phyloP scores from a whole-genome alignment of 768 basidiomycete genomes.

The Termitomyces sp. region DNA sequence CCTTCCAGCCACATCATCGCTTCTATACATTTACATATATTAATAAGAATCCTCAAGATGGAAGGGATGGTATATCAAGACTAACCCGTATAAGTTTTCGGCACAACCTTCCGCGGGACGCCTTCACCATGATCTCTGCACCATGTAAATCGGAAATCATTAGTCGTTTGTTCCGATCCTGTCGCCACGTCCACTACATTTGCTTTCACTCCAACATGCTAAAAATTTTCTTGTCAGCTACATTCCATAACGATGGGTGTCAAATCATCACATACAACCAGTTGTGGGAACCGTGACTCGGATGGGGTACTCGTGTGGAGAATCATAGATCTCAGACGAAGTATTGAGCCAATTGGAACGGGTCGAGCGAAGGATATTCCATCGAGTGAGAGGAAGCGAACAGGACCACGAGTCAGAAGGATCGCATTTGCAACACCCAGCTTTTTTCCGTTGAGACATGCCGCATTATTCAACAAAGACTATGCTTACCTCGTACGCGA shows the following conservation, averaged over 20 bases:
- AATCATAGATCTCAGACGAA: constrained; percentile 70
- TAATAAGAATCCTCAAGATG: constrained; percentile 7
- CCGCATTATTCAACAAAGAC: background rate
- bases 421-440: constrained; percentile 73
- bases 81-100: constrained; percentile 69
- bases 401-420: constrained; percentile 62
- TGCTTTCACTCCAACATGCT: constrained; percentile 74
- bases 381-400: constrained; percentile 77
- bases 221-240: constrained; percentile 5
- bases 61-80: background rate
- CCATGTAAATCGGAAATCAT: constrained; percentile 79
- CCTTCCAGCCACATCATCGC: constrained; percentile 87
- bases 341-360: constrained; percentile 82
- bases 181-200: constrained; percentile 70
- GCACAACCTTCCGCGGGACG: constrained; percentile 51
- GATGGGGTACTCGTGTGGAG: constrained; percentile 47
- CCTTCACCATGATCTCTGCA: constrained; percentile 41
- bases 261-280: constrained; percentile 49
- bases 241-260: background rate
- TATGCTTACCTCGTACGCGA: constrained; percentile 64
- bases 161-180: constrained; percentile 64
- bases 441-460: constrained; percentile 28
- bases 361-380: constrained; percentile 77
- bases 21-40: constrained; percentile 48
- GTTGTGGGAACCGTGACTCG: constrained; percentile 44